Evolutionary conservation across 441 rosid species (phyloP).

Genomic region (Theobroma grandiflorum): DNA sequence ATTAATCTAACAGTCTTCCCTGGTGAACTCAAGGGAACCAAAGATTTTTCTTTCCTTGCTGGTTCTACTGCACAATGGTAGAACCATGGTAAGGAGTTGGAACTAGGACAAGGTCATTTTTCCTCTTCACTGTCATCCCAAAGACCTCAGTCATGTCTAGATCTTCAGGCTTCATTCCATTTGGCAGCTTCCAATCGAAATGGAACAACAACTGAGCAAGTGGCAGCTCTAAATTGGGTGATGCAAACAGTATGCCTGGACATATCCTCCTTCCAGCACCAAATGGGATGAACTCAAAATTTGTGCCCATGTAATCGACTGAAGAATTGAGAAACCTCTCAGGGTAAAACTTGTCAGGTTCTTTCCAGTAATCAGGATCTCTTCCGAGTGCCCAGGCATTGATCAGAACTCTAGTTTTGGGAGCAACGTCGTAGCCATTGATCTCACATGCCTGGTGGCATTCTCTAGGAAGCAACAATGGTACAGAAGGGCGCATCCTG

Average conservation of each 20-base stretch:
- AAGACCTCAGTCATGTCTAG: slow-evolving; percentile 36
- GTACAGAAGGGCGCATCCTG: slow-evolving; percentile 39
- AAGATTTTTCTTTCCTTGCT: not conserved
- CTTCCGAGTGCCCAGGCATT: slow-evolving; percentile 41
- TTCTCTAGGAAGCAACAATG: slow-evolving; percentile 45
- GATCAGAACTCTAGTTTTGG: slow-evolving; percentile 32
- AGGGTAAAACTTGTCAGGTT: slow-evolving; percentile 44
- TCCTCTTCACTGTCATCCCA: slow-evolving; percentile 20
- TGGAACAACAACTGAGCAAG: not conserved
- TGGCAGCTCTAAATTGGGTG: not conserved
- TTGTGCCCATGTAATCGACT: slow-evolving; percentile 35
- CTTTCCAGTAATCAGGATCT: slow-evolving; percentile 39
- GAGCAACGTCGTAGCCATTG: slow-evolving; percentile 31
- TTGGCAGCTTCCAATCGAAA: not conserved
- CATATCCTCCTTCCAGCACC: not conserved
- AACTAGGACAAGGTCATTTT: slow-evolving; percentile 21
- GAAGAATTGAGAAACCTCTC: slow-evolving; percentile 35
- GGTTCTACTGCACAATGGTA: not conserved
- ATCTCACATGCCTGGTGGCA: slow-evolving; percentile 29
- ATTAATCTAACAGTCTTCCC: not conserved
- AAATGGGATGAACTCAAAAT: not conserved
- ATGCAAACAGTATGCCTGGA: not conserved
- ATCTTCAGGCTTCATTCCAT: no score
- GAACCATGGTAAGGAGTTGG: slow-evolving; percentile 1
- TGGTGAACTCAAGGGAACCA: not conserved